These are phyloP conservation scores for Curvularia lunata DNA, from an alignment of 2,329 filamentous ascomycete genomes.

Conservation along the genomic window DNA sequence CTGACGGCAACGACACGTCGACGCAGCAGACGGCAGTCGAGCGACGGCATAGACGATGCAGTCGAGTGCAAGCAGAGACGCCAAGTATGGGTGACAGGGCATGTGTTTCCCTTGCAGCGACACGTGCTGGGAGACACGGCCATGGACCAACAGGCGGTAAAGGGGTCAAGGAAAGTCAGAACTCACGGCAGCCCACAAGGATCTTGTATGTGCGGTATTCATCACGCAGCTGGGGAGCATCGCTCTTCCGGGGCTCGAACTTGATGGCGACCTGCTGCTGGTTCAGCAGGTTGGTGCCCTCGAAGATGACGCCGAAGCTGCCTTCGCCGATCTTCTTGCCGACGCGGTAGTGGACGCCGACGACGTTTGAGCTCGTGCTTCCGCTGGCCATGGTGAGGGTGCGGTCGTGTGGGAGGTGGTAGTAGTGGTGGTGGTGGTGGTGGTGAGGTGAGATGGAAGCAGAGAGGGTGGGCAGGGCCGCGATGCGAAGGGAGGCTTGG, in stretches of 20 bases:
- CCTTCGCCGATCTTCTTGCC: slow-evolving; percentile 99
- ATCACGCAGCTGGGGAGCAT: slow-evolving; percentile 95
- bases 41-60: neutral
- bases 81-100: neutral
- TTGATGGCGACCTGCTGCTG: slow-evolving; percentile 99
- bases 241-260: slow-evolving; percentile 98
- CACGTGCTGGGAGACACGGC: neutral
- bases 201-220: slow-evolving; percentile 99
- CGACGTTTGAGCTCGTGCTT: slow-evolving; percentile 92
- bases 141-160: slow-evolving; percentile 13
- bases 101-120: neutral
- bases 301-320: slow-evolving; percentile 97
- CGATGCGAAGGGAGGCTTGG: slow-evolving; percentile 3
- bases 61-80: neutral
- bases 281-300: slow-evolving; percentile 97
- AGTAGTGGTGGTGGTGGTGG: slow-evolving; percentile 10
- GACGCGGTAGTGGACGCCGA: slow-evolving; percentile 97
- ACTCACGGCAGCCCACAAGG: slow-evolving; percentile 97
- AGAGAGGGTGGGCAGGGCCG: slow-evolving; percentile 3
- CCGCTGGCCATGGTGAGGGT: slow-evolving; percentile 75
- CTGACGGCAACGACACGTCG: neutral
- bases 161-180: slow-evolving; percentile 20
- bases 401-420: slow-evolving; percentile 8
- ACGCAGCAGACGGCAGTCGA: neutral
- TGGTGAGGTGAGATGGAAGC: slow-evolving; percentile 6